Conservation (phyloP, 2,329 filamentous ascomycete genomes). For the Trichoderma sp. region DNA sequence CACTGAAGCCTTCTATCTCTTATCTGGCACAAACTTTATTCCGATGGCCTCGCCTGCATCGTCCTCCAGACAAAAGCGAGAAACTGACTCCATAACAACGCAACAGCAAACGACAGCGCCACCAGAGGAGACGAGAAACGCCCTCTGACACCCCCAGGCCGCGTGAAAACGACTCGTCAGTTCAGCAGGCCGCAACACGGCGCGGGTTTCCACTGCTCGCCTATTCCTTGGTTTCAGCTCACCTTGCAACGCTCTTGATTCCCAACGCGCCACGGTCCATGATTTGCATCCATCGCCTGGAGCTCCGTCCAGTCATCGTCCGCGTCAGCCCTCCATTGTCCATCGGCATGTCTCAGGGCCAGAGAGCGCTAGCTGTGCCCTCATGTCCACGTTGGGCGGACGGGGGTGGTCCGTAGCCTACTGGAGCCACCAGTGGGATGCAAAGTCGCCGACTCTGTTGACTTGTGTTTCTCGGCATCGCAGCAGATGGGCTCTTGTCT, state of each 20-base stretch:
- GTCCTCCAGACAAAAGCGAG: constrained; percentile 2
- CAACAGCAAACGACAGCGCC: not conserved
- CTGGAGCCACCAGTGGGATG: not conserved
- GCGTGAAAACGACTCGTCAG: constrained; percentile 19
- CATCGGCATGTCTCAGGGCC: constrained; percentile 23
- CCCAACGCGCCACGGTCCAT: not conserved
- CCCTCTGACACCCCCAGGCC: not conserved
- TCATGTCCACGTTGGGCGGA: constrained; percentile 5
- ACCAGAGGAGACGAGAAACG: constrained; percentile 10
- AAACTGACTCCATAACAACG: not conserved
- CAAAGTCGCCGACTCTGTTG: not conserved
- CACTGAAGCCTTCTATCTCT: not conserved
- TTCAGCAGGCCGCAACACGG: not conserved
- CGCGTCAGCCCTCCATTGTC: constrained; percentile 19
- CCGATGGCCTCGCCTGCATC: constrained; percentile 21
- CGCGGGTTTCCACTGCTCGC: not conserved
- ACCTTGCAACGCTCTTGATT: constrained; percentile 2
- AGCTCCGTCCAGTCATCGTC: constrained; percentile 7
- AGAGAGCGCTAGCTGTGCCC: constrained; percentile 8
- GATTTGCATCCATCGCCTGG: constrained; percentile 19
- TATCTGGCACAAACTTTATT: constrained; percentile 21
- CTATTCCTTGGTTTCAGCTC: constrained; percentile 12
- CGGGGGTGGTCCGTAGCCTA: not conserved
- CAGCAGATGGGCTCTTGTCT: not conserved
- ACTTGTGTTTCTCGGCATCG: not conserved